Base-by-base conservation (phyloP, 768 basidiomycete genomes). In the Suillus clintonianus region DNA sequence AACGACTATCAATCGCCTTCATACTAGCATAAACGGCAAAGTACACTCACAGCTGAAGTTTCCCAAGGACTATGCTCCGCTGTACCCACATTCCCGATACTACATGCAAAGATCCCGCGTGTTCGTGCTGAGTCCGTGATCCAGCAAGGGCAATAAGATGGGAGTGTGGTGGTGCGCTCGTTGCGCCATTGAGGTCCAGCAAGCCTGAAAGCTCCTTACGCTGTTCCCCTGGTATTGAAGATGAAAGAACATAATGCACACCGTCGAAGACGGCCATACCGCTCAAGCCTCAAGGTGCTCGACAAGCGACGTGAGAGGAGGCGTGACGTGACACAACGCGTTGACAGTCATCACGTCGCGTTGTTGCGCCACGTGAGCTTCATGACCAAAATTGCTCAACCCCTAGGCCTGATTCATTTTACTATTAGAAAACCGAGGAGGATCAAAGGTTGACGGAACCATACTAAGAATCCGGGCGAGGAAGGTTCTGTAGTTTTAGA, bases 71-170 rank as follows among this genome's bases (percentile, higher is more conserved):
- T 24, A 87, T 69, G 5, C 86, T 87, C 36, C 89, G 82, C 57
- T 91, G 88, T 0, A 92, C 86, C 92, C 93, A 95, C 39, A 77
- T 75, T 37, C 87, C 86, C 74, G 86, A 67, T 42, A 70, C 65
- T 62, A 63, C 60, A 59, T 67, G 68, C 55, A 63, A 47, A 80
- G 64, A 57, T 67, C 65, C 24, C 62, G 67, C 34, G 74, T 69
- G 3, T 41, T 72, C 69, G 2, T 68, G 62, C n/a, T 85, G 69
- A 11, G 78, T 77, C 61, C 84, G 79, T 69, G 83, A 85, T 24
- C 88, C 86, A 41, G 86, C 83, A 60, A 88, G 71, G 1, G 63
- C 64, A 85, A 66, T 80, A 77, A 63, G 79, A 65, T 45, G 89
- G 74, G 73, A 88, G 80, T 55, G 87, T 79, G 68, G 93, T 22